Conservation (phyloP, 140 eudicot species). For the Anethum foeniculum region DNA sequence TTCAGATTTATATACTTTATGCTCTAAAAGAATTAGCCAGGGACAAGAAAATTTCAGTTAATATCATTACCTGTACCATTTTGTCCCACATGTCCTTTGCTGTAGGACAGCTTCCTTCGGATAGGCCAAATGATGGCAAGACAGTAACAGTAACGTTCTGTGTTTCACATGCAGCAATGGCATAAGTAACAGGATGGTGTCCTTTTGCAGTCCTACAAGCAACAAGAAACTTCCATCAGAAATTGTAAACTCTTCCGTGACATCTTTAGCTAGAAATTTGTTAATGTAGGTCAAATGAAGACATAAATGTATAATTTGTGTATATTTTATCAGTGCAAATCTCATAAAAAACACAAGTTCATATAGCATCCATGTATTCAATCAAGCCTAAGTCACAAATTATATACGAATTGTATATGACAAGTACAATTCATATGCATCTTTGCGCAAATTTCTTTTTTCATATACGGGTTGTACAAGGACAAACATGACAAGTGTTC, state of each 20-base stretch:
- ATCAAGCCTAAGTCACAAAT: not conserved
- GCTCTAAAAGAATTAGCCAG: not conserved
- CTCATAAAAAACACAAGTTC: not conserved
- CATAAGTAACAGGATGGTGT: constrained; percentile 86
- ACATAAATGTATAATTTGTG: not conserved
- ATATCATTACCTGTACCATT: constrained; percentile 62
- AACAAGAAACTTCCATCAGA: constrained; percentile 13
- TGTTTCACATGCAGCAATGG: constrained; percentile 91
- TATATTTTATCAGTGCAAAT: not conserved
- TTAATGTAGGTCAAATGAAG: not conserved
- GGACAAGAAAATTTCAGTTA: not conserved
- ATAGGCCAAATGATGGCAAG: constrained; percentile 72
- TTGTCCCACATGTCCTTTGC: constrained; percentile 92
- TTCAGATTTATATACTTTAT: not conserved
- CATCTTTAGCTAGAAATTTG: not conserved
- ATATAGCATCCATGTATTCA: not conserved
- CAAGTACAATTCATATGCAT: not conserved
- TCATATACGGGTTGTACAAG: not conserved
- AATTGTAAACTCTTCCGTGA: constrained; percentile 11
- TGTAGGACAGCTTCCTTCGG: constrained; percentile 57
- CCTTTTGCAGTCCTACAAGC: constrained; percentile 71
- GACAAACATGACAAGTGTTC: not conserved
- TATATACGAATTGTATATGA: no score
- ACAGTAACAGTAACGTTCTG: constrained; percentile 89
- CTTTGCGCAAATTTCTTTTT: not conserved